Evolutionary conservation across 208 protist species (phyloP).

Genomic region (Spongospora subterranea): DNA sequence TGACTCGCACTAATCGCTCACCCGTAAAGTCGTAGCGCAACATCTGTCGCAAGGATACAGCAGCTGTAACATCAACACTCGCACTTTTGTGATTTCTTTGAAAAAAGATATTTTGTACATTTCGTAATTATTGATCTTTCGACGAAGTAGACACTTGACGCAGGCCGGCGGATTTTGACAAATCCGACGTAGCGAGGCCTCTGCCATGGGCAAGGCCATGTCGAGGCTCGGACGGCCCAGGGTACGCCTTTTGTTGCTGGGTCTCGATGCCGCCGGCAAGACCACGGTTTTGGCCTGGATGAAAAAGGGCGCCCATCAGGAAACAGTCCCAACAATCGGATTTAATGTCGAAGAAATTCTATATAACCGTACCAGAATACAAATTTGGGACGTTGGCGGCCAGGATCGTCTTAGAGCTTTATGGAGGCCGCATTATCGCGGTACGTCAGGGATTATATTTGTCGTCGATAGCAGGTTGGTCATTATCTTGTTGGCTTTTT

Average conservation of each 20-base stretch:
- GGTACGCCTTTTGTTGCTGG: constrained; percentile 70
- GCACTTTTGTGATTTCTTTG: too few relatives aligned
- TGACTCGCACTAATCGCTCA: too few relatives aligned
- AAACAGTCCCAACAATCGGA: constrained; percentile 75
- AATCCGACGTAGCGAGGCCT: too few relatives aligned
- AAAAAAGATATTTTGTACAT: too few relatives aligned
- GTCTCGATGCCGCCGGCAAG: constrained; percentile 73
- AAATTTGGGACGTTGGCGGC: constrained; percentile 82
- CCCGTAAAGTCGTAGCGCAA: too few relatives aligned
- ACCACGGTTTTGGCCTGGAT: constrained; percentile 76
- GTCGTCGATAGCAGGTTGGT: constrained; percentile 93
- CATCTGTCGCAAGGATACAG: too few relatives aligned
- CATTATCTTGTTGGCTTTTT: too few relatives aligned
- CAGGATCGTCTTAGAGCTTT: constrained; percentile 91
- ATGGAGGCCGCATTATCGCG: constrained; percentile 94
- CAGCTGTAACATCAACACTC: too few relatives aligned
- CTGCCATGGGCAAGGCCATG: background rate
- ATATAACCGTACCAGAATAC: background rate
- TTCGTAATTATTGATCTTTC: too few relatives aligned
- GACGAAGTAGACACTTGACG: too few relatives aligned
- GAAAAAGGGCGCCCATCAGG: constrained; percentile 69
- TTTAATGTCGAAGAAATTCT: constrained; percentile 72
- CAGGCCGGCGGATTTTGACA: too few relatives aligned
- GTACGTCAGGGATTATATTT: constrained; percentile 93
- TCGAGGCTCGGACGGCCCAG: background rate